These are phyloP conservation scores for Leccinellum luteum DNA, from an alignment of 768 basidiomycete species.

Conservation along the genomic window DNA sequence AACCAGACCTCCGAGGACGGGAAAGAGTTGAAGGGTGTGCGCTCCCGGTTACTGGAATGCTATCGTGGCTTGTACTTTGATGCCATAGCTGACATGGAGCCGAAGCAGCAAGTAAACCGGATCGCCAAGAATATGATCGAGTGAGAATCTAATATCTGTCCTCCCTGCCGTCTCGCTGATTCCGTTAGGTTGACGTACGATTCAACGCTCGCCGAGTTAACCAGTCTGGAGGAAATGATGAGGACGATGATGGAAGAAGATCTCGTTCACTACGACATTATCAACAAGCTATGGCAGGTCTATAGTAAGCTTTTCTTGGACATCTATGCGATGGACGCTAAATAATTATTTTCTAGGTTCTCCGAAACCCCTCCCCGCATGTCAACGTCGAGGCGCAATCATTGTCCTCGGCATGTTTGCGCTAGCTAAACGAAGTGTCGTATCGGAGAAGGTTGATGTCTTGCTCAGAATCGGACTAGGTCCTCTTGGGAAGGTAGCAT, in stretches of 20 bases:
- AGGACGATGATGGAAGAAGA: conserved; percentile 92
- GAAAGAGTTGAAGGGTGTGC: conserved; percentile 82
- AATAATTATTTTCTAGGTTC: conserved; percentile 49
- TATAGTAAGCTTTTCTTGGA: conserved; percentile 62
- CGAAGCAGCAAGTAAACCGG: conserved; percentile 85
- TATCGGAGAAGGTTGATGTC: conserved; percentile 79
- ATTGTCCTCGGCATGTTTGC: conserved; percentile 98
- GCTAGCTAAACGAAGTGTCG: conserved; percentile 71
- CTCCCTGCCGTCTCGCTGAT: background rate
- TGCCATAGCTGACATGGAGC: conserved; percentile 63
- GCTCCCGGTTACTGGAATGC: conserved; percentile 83
- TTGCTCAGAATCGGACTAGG: conserved; percentile 89
- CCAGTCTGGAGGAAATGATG: conserved; percentile 95
- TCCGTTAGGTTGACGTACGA: conserved; percentile 76
- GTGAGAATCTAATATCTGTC: conserved; percentile 42
- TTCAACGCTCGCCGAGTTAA: conserved; percentile 91
- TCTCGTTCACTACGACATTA: conserved; percentile 79
- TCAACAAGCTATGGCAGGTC: conserved; percentile 92
- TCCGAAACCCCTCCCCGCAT: conserved; percentile 67
- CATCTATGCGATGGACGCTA: too few species aligned
- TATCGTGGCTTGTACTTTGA: conserved; percentile 91
- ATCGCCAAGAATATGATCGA: conserved; percentile 98
- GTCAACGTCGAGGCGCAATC: conserved; percentile 91
- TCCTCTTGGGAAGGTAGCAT: conserved; percentile 69
- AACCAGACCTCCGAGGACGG: conserved; percentile 72